These are phyloP conservation scores for Isabelozyma rhagii DNA, from an alignment of 805 yeast species.

Conservation along the genomic window DNA sequence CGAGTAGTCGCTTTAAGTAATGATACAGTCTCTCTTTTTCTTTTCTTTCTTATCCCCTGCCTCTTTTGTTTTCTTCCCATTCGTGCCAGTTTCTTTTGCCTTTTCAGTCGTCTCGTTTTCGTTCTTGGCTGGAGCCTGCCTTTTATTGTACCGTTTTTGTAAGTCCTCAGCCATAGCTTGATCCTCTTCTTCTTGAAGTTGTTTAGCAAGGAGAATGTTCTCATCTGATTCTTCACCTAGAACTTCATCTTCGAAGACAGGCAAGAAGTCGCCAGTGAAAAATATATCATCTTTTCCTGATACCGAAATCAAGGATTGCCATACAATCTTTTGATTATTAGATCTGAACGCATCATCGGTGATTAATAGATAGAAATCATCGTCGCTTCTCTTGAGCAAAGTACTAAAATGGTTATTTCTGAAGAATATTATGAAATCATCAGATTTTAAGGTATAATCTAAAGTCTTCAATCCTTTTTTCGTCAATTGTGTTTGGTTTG, in stretches of 20 bases:
- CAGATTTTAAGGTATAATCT: constrained; percentile 42
- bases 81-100: constrained; percentile 1
- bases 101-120: constrained; percentile 1
- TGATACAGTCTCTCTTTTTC: constrained; percentile 17
- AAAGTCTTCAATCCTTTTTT: constrained; percentile 55
- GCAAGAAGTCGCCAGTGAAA: constrained; percentile 63
- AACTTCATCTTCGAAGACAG: constrained; percentile 27
- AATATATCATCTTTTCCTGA: constrained; percentile 70
- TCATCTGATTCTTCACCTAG: constrained; percentile 4
- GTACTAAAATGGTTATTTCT: constrained; percentile 90
- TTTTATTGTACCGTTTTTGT: constrained; percentile 30
- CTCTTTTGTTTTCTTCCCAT: neutral
- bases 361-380: constrained; percentile 57
- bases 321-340: constrained; percentile 48
- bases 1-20: constrained; percentile 9
- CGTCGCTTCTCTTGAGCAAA: constrained; percentile 48
- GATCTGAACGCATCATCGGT: constrained; percentile 70
- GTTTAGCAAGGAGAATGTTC: constrained; percentile 38
- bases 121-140: constrained; percentile 1
- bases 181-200: constrained; percentile 59
- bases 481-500: constrained; percentile 76
- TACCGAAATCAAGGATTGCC: constrained; percentile 74
- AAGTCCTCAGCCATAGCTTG: constrained; percentile 44
- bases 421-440: constrained; percentile 68
- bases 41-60: constrained; percentile 8